Percentiles rank a stretch among this genome's conserved stretches.
Evolutionary conservation across 176 grass and related monocot genomes (phyloP).

Genomic region (Cenchrus fungigraminus): DNA sequence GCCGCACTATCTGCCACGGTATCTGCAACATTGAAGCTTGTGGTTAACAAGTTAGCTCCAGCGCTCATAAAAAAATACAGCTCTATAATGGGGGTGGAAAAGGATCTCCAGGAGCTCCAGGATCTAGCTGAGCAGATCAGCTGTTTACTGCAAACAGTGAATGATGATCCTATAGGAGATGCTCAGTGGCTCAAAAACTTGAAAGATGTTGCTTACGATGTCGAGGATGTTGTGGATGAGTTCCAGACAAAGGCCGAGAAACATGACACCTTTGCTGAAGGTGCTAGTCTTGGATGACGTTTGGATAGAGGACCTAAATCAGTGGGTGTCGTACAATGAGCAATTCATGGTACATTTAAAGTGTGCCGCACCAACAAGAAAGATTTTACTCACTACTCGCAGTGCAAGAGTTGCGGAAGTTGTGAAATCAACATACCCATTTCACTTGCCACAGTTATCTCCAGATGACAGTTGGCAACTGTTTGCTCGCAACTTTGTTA

Average conservation of each 20-base stretch:
- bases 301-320: slow-evolving; percentile 12
- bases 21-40: too few relatives aligned
- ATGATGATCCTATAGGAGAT: neutral
- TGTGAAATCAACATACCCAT: neutral
- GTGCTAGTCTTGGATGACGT: slow-evolving; percentile 10
- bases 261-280: too few relatives aligned
- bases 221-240: too few relatives aligned
- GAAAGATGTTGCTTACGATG: too few relatives aligned
- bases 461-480: too few relatives aligned
- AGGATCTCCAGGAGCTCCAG: neutral
- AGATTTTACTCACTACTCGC: slow-evolving; percentile 38
- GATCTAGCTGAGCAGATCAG: neutral
- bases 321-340: neutral
- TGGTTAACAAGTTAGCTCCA: too few relatives aligned
- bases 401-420: neutral
- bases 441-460: neutral
- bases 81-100: too few relatives aligned
- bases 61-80: too few relatives aligned
- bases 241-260: too few relatives aligned
- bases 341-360: neutral
- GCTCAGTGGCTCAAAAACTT: too few relatives aligned
- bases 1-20: too few relatives aligned
- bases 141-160: neutral
- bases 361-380: neutral
- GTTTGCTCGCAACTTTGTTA: neutral